A percentile compares a stretch with the other conserved stretches of the same genome.
Evolutionary conservation across 345 rosid genomes (phyloP).

Genomic region (Ceriops zippeliana): DNA sequence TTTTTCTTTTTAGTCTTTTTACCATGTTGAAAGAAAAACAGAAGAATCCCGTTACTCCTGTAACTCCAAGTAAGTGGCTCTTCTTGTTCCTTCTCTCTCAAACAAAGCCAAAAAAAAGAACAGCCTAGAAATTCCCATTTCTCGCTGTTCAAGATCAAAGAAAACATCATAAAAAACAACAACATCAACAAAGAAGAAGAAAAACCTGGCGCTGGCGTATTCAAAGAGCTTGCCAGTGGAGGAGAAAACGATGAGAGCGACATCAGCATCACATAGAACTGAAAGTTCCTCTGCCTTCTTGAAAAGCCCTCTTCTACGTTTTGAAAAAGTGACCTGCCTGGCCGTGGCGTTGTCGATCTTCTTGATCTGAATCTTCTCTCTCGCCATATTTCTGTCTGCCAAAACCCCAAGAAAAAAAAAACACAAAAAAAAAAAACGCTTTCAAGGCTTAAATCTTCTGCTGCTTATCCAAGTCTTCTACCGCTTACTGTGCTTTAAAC

Average conservation of each 20-base stretch:
- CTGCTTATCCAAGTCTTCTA: not conserved
- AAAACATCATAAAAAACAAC: not conserved
- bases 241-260: slow-evolving; percentile 23
- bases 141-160: not conserved
- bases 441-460: not conserved
- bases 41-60: too few relatives aligned
- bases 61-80: too few relatives aligned
- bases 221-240: slow-evolving; percentile 21
- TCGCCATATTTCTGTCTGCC: slow-evolving; percentile 3
- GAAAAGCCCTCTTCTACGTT: slow-evolving; percentile 24
- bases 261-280: slow-evolving; percentile 28
- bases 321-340: slow-evolving; percentile 25
- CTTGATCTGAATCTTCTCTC: slow-evolving; percentile 32
- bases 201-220: slow-evolving; percentile 22
- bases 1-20: too few relatives aligned
- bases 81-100: too few relatives aligned
- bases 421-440: not conserved
- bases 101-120: not conserved
- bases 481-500: not conserved
- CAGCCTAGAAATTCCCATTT: not conserved
- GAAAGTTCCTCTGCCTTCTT: slow-evolving; percentile 28
- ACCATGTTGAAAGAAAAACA: too few relatives aligned
- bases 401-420: not conserved
- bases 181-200: not conserved
- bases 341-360: slow-evolving; percentile 25